These are phyloP conservation scores for Fusarium vanettenii DNA, from an alignment of 2,329 filamentous ascomycete species.

Conservation along the genomic window DNA sequence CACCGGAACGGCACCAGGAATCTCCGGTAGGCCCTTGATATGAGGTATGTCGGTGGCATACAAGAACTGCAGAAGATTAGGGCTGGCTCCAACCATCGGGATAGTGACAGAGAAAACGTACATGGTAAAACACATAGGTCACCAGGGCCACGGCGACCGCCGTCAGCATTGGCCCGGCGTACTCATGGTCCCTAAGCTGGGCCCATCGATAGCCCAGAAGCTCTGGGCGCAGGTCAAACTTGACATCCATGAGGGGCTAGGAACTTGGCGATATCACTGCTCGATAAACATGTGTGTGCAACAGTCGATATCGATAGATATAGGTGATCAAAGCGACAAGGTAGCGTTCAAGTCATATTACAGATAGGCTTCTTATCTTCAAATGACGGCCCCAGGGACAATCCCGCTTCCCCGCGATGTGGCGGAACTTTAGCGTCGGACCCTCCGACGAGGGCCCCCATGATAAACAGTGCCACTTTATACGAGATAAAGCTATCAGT, in stretches of 20 bases:
- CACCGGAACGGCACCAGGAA: slow-evolving; percentile 66
- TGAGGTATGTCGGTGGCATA: slow-evolving; percentile 65
- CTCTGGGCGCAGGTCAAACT: not conserved
- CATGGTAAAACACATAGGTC: not conserved
- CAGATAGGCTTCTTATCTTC: not conserved
- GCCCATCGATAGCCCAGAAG: not conserved
- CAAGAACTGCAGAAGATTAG: slow-evolving; percentile 45
- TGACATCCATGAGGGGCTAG: not conserved
- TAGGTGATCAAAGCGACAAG: not conserved
- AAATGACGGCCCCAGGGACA: not conserved
- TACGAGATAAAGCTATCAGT: not conserved
- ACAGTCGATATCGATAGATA: not conserved
- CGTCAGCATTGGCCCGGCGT: not conserved
- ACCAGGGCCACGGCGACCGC: not conserved
- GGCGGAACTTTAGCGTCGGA: not conserved
- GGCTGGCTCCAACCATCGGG: not conserved
- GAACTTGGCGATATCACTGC: not conserved
- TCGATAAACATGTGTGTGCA: not conserved
- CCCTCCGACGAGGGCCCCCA: not conserved
- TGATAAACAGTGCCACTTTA: not conserved
- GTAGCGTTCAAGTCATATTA: not conserved
- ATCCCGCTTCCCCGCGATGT: not conserved
- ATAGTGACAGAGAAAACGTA: not conserved
- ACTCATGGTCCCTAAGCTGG: not conserved
- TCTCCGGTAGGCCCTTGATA: slow-evolving; percentile 70